Conservation (phyloP, 1,139 yeast species). For the Spathaspora sp. region DNA sequence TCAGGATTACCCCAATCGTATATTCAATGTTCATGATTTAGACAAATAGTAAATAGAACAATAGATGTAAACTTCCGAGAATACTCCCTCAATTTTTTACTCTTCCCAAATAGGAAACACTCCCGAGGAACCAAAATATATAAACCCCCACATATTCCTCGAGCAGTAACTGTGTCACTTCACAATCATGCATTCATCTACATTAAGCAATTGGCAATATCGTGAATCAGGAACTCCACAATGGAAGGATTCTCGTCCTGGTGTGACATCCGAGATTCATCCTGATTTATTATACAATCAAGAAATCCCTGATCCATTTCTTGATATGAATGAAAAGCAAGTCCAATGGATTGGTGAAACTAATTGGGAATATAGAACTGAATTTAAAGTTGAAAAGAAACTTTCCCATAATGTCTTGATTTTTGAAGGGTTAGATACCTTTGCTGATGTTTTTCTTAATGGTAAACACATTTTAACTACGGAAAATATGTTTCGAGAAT, state of each 20-base stretch:
- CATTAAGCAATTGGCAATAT: constrained; percentile 11
- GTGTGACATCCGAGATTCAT: constrained; percentile 26
- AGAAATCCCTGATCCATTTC: constrained; percentile 44
- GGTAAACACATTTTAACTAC: constrained; percentile 28
- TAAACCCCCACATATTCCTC: neutral
- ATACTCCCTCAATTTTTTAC: neutral
- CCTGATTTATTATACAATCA: constrained; percentile 36
- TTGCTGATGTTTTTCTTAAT: constrained; percentile 38
- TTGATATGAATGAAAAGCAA: constrained; percentile 35
- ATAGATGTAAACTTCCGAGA: neutral
- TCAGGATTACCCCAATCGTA: neutral
- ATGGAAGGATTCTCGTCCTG: constrained; percentile 6
- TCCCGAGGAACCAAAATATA: neutral
- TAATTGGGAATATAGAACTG: constrained; percentile 39
- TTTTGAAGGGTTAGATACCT: constrained; percentile 48
- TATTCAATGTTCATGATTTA: neutral
- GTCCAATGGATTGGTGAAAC: constrained; percentile 50
- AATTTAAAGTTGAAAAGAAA: constrained; percentile 12
- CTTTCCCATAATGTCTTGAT: constrained; percentile 23
- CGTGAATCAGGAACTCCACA: constrained; percentile 6
- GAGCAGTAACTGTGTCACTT: neutral
- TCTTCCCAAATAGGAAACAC: neutral
- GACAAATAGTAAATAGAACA: neutral
- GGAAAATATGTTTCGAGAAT: constrained; percentile 39
- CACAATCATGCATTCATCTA: neutral